Evolutionary conservation across 148 eudicot species (phyloP), one percentile per base, ranked within the genome.

Genomic region (Vaccinium corymbosum): DNA sequence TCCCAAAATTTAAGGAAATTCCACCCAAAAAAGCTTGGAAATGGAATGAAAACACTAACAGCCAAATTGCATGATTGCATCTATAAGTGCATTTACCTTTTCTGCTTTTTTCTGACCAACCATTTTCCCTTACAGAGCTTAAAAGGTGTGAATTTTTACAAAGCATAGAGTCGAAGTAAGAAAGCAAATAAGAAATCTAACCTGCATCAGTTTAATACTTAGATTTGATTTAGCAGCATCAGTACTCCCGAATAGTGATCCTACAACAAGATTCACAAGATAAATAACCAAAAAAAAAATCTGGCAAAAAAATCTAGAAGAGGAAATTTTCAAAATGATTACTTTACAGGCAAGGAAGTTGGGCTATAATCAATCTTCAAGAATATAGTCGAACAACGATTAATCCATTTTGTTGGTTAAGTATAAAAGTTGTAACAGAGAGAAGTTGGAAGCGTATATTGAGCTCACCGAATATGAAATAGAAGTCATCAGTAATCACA

Each of bases 191-290:
- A 59, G 51, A 80, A 50, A 73, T 79, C 86, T 81, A 64, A 94
- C 99, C 97, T 94, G 98, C 99, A 97, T 94, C 83, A 97, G 83
- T 80, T 92, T 97, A 81, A 93, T 90, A 77, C 83, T 89, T 55
- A 97, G 89, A 86, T 88, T 90, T 80, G 94, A 85, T 89, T 86
- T 93, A 76, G 99, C 94, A 61, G 89, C 91, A 75, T 91, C 95
- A 81, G 89, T 76, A 88, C 92, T 93, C 62, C 94, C 95, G 79
- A 94, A 97, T 62, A 97, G 80, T 70, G 98, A 92, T 73, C 99
- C 98, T 95, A 85, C 77, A 87, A 73, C 71, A 87, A 59, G 73
- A 85, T 52, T 59, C 46, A 35, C 51, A 57, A 77, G 7, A 82
- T 7, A 53, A 13, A 82, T 10, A 84, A 35, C 80, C 9, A 17